Base-by-base conservation (phyloP, 2,329 filamentous ascomycete species). In the Aspergillus pseudoviridinutans region DNA sequence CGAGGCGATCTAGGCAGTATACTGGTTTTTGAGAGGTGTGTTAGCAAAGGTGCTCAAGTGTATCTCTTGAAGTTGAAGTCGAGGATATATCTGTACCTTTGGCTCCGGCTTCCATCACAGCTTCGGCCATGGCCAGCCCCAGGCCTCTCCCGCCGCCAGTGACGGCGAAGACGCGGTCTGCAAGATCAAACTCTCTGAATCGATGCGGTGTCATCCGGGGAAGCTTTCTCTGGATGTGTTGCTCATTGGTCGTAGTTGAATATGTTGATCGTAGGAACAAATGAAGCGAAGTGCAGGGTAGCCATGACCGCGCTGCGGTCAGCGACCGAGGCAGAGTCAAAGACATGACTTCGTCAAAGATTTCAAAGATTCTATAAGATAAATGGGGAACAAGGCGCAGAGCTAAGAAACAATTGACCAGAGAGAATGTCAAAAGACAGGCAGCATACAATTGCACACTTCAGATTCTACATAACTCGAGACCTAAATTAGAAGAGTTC, bases 1-100 rank as follows among this genome's bases (percentile, higher is more conserved):
- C 64, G 5, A 77, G 70, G 2, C 74, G 72, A 64, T 82, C 80
- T 38, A 82, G 68, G 56, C 77, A 79, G 68, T 81, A 78, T 7
- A 82, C 79, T 78, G 55, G 50, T 27, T 38, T 55, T 10, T 22
- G 7, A 28, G 2, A 32, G 12, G 1, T 22, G 25, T 9, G 25
- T 9, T 6, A 27, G 42, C 42, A 0, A 8, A 12, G n/a, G 42
- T 20, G 3, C 8, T 6, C 22, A 10, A 8, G 20, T 24, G 14
- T 25, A 50, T 49, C n/a, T 3, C 22, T 6, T 5, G 9, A 6
- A 8, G 24, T 25, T 4, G 25, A 42, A 6, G 20, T 35, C 9
- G 2, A 27, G 24, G 35, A 49, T 65, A 78, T 77, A 77, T 64
- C 77, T 75, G 7, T 76, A 78, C 78, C 78, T 64, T 78, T 75